A percentile compares a stretch with the other conserved stretches of the same genome.
phyloP scores from a whole-genome alignment of 495 filamentous ascomycete species.

The Neurospora sublineolata region DNA sequence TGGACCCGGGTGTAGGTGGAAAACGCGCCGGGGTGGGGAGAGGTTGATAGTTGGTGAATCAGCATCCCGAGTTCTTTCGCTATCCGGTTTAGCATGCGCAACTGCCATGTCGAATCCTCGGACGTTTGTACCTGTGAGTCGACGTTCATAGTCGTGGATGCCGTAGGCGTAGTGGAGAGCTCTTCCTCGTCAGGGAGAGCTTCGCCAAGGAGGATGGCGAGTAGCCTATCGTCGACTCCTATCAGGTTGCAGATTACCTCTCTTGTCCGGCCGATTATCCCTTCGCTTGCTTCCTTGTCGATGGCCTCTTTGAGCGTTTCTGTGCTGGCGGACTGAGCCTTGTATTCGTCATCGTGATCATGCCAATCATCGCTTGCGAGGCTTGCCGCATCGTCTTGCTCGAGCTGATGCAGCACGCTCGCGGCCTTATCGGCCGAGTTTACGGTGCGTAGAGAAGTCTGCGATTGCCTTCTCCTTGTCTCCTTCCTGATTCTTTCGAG shows the following conservation, averaged over 20 bases:
- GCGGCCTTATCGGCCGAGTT: slow-evolving; percentile 10
- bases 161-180: slow-evolving; percentile 31
- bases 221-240: slow-evolving; percentile 75
- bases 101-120: slow-evolving; percentile 54
- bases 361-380: slow-evolving; percentile 27
- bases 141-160: slow-evolving; percentile 13
- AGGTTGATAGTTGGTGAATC: slow-evolving; percentile 66
- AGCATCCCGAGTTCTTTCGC: slow-evolving; percentile 76
- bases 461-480: slow-evolving; percentile 51
- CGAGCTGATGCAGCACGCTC: slow-evolving; percentile 12
- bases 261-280: slow-evolving; percentile 67
- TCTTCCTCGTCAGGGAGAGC: slow-evolving; percentile 50
- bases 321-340: background rate
- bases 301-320: slow-evolving; percentile 10
- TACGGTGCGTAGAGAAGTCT: slow-evolving; percentile 10
- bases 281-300: slow-evolving; percentile 36
- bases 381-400: slow-evolving; percentile 23
- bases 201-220: slow-evolving; percentile 83
- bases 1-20: slow-evolving; percentile 54
- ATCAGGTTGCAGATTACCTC: slow-evolving; percentile 81
- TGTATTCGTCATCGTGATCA: slow-evolving; percentile 22
- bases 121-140: slow-evolving; percentile 18
- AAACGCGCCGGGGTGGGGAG: slow-evolving; percentile 62
- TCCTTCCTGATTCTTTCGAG: slow-evolving; percentile 82
- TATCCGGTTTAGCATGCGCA: slow-evolving; percentile 67